phyloP scores from a whole-genome alignment of 2,329 filamentous ascomycete genomes.

The Elsinoe necatrix region DNA sequence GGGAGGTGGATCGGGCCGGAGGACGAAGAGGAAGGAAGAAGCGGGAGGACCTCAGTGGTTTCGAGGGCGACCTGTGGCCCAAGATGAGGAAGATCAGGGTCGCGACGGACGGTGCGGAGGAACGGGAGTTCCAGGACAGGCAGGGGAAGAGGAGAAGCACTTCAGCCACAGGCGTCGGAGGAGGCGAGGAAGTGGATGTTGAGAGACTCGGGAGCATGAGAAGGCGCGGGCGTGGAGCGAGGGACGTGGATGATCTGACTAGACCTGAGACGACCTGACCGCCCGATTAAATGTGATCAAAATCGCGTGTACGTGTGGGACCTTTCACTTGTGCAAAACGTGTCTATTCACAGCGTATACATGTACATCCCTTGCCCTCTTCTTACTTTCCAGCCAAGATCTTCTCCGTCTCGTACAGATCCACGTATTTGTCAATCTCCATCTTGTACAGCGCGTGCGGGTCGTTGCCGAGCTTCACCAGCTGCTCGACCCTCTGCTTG shows the following conservation, averaged over 20 bases:
- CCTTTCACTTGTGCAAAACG: neutral
- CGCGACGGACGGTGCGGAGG: neutral
- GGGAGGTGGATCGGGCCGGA: constrained; percentile 6
- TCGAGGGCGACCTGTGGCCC: neutral
- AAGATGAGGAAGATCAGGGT: neutral
- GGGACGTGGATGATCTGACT: neutral
- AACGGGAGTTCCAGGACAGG: neutral
- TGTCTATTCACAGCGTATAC: constrained; percentile 4
- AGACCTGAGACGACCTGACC: neutral
- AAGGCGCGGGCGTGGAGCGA: neutral
- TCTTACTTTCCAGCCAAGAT: constrained; percentile 18
- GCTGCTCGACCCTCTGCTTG: constrained; percentile 66
- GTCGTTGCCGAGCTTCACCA: constrained; percentile 73
- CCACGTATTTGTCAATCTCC: constrained; percentile 87
- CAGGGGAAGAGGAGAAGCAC: neutral
- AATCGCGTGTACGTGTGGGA: neutral
- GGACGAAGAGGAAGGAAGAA: neutral
- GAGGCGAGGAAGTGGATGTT: neutral
- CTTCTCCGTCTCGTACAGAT: constrained; percentile 60
- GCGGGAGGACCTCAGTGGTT: neutral
- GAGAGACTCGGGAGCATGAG: constrained; percentile 8
- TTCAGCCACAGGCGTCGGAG: neutral
- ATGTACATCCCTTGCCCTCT: neutral
- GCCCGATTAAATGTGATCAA: too few species aligned
- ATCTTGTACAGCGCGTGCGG: constrained; percentile 65